Evolutionary conservation across 2,329 filamentous ascomycete species (phyloP).

Genomic region (Hymenoscyphus fructigenus): DNA sequence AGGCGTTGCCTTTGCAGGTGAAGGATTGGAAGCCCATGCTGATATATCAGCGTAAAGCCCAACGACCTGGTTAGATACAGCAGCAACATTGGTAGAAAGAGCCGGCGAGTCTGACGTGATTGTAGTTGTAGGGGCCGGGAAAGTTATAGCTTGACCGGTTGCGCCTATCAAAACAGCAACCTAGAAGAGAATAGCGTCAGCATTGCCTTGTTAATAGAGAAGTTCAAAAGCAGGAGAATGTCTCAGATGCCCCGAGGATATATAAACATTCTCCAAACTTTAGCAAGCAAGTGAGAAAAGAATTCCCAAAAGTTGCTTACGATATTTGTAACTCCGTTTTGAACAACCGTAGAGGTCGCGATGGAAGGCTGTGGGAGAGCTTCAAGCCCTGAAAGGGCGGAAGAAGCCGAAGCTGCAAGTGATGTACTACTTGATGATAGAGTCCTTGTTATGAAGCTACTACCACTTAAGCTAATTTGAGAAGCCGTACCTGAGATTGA

Average conservation of each 20-base stretch:
- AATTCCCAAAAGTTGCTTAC: background rate
- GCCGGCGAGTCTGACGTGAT: slow-evolving; percentile 2
- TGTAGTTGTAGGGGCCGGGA: background rate
- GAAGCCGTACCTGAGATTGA: background rate
- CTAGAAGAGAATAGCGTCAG: too few species aligned
- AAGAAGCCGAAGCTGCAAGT: background rate
- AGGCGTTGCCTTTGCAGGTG: slow-evolving; percentile 6
- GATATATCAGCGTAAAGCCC: slow-evolving; percentile 3
- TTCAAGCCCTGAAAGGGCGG: background rate
- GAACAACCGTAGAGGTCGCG: background rate
- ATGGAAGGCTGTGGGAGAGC: slow-evolving; percentile 1
- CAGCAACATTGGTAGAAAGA: slow-evolving; percentile 1
- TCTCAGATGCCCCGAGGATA: too few species aligned
- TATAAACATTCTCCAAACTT: too few species aligned
- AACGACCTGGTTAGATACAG: slow-evolving; percentile 1
- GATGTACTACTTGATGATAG: background rate
- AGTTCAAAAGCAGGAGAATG: too few species aligned
- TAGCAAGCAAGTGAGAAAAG: too few species aligned
- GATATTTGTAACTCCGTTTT: background rate
- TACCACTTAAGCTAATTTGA: background rate
- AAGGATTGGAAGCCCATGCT: slow-evolving; percentile 6
- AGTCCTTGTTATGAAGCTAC: background rate
- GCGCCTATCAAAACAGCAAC: background rate
- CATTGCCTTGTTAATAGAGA: too few species aligned
- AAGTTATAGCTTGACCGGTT: slow-evolving; percentile 1